Conservation (phyloP, 2,329 filamentous ascomycete genomes). For the Fusarium lyarnte region DNA sequence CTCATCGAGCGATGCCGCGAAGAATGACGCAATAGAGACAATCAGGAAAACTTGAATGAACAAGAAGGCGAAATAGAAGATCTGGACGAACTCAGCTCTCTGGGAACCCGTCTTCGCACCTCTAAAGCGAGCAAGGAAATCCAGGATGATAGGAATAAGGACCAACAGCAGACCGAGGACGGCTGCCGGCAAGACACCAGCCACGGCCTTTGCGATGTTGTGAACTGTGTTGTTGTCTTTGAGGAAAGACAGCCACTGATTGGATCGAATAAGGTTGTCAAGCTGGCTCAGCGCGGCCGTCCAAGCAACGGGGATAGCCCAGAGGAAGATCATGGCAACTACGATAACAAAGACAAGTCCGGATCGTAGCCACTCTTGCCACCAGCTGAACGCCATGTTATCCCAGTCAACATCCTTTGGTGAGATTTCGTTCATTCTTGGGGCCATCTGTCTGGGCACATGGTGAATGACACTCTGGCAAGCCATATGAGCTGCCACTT, state of each 20-base stretch:
- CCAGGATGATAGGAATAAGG: constrained; percentile 83
- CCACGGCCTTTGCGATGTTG: constrained; percentile 70
- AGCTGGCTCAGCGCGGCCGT: too few species aligned
- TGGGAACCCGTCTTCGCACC: constrained; percentile 86
- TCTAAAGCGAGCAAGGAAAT: constrained; percentile 75
- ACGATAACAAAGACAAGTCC: constrained; percentile 73
- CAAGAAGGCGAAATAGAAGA: constrained; percentile 92
- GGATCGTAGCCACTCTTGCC: constrained; percentile 83
- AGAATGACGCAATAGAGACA: constrained; percentile 83
- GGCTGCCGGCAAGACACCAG: constrained; percentile 86
- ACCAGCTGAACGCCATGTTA: constrained; percentile 96
- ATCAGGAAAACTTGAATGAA: constrained; percentile 96
- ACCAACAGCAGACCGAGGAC: constrained; percentile 80
- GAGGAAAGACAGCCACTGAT: constrained; percentile 78
- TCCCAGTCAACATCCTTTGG: constrained; percentile 95
- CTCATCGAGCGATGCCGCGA: constrained; percentile 70
- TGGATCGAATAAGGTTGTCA: constrained; percentile 71
- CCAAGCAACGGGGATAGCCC: constrained; percentile 90
- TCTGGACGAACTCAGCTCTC: constrained; percentile 83
- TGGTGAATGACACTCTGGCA: constrained; percentile 93
- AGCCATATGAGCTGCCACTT: constrained; percentile 97
- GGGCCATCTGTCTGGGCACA: constrained; percentile 91
- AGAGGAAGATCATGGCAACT: constrained; percentile 81
- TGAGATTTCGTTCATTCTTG: constrained; percentile 90
- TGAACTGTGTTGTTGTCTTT: constrained; percentile 66